Evolutionary conservation across 2,329 filamentous ascomycete genomes (phyloP).

Genomic region (Aspergillus carbonarius): DNA sequence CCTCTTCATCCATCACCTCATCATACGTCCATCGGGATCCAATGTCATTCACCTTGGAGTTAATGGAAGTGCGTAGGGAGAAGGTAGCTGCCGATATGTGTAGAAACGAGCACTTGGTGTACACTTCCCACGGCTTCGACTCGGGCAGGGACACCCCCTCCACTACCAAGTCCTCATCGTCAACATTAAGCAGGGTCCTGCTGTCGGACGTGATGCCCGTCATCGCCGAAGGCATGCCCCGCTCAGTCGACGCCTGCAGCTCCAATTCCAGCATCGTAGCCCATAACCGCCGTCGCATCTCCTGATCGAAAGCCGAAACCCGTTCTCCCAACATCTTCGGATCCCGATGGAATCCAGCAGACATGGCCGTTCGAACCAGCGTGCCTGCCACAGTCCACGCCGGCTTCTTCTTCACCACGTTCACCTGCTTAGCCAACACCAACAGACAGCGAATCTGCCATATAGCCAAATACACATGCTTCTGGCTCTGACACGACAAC

Average conservation of each 20-base stretch:
- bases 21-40: slow-evolving; percentile 23
- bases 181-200: slow-evolving; percentile 23
- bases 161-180: slow-evolving; percentile 7
- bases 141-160: slow-evolving; percentile 20
- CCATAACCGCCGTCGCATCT: slow-evolving; percentile 51
- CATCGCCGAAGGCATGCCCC: slow-evolving; percentile 46
- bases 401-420: slow-evolving; percentile 51
- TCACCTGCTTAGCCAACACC: slow-evolving; percentile 48
- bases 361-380: slow-evolving; percentile 49
- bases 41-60: slow-evolving; percentile 30
- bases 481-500: slow-evolving; percentile 44
- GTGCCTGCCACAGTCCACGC: slow-evolving; percentile 51
- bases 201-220: slow-evolving; percentile 17
- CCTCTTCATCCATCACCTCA: slow-evolving; percentile 26
- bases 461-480: slow-evolving; percentile 49
- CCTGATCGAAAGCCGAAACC: slow-evolving; percentile 48
- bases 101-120: slow-evolving; percentile 28
- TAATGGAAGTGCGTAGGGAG: slow-evolving; percentile 26
- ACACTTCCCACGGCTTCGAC: slow-evolving; percentile 15
- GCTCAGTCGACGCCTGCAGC: slow-evolving; percentile 51
- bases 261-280: slow-evolving; percentile 54
- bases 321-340: slow-evolving; percentile 38
- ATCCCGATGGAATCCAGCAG: slow-evolving; percentile 52
- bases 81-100: slow-evolving; percentile 25
- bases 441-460: slow-evolving; percentile 53